These are phyloP conservation scores for Mortierella sp. DNA, from an alignment of 371 early-diverging fungal genomes.

Conservation along the genomic window DNA sequence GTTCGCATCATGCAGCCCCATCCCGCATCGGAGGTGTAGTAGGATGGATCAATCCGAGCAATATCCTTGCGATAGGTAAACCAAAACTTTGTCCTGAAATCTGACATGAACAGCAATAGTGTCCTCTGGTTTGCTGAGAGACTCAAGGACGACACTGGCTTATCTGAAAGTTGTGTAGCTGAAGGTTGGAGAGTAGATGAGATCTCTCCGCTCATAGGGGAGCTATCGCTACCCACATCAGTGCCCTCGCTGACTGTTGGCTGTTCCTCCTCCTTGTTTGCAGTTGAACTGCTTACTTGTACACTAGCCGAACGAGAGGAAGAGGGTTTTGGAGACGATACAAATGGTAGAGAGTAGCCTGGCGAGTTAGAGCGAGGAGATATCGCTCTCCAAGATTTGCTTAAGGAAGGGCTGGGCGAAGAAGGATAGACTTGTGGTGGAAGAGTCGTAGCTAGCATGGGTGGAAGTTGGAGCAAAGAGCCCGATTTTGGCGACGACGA, in stretches of 20 bases:
- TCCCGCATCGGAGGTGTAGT: slow-evolving; percentile 88
- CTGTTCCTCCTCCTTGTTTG: not conserved
- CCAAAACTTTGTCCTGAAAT: slow-evolving; percentile 72
- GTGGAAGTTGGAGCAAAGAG: slow-evolving; percentile 7
- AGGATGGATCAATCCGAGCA: slow-evolving; percentile 83
- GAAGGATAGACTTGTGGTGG: slow-evolving; percentile 19
- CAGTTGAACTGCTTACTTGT: not conserved
- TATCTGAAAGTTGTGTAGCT: not conserved
- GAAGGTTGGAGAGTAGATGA: not conserved
- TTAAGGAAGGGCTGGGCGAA: slow-evolving; percentile 14
- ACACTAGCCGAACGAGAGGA: not conserved
- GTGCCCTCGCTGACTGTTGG: not conserved
- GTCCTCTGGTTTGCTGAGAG: slow-evolving; percentile 13
- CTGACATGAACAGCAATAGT: slow-evolving; percentile 27
- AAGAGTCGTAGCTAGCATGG: slow-evolving; percentile 2
- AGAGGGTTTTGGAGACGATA: slow-evolving; percentile 15
- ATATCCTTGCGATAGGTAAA: slow-evolving; percentile 93
- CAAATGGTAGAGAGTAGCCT: not conserved
- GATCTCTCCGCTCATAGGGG: not conserved
- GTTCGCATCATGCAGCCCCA: slow-evolving; percentile 99
- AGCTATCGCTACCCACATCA: not conserved
- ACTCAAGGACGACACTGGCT: not conserved
- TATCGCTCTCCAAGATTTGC: slow-evolving; percentile 20
- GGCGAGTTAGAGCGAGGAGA: slow-evolving; percentile 21
- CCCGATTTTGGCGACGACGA: not conserved